These are phyloP conservation scores for Spathaspora sp. DNA, from an alignment of 805 yeast genomes.

Conservation along the genomic window DNA sequence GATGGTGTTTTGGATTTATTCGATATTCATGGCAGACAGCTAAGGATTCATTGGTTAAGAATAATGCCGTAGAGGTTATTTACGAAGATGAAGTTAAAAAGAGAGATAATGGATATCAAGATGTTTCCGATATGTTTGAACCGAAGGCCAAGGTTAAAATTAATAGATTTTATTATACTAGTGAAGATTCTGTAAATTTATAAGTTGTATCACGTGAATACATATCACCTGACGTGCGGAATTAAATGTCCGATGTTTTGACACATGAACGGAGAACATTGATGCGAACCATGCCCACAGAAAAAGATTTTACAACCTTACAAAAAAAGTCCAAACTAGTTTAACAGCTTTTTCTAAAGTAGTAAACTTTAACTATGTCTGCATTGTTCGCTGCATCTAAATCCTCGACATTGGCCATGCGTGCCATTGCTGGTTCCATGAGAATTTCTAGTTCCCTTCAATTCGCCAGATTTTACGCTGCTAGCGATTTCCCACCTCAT, in stretches of 20 bases:
- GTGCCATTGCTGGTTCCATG: constrained; percentile 14
- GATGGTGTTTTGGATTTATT: constrained; percentile 73
- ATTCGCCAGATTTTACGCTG: constrained; percentile 39
- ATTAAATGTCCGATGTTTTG: background rate
- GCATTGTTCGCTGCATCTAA: constrained; percentile 35
- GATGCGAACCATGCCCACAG: constrained; percentile 11
- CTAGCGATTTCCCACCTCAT: constrained; percentile 68
- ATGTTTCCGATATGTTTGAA: constrained; percentile 19
- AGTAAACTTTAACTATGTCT: constrained; percentile 20
- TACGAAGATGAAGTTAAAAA: constrained; percentile 53
- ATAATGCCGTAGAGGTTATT: constrained; percentile 50
- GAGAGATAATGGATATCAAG: constrained; percentile 27
- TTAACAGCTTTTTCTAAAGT: background rate
- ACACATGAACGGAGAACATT: constrained; percentile 15
- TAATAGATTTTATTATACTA: constrained; percentile 7
- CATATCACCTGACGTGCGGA: background rate
- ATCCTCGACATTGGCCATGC: constrained; percentile 15
- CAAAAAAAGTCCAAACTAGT: background rate
- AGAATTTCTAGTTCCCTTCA: constrained; percentile 17
- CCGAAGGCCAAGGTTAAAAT: constrained; percentile 3
- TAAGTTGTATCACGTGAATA: background rate
- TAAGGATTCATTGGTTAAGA: constrained; percentile 59
- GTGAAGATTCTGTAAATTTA: background rate
- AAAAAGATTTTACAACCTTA: background rate
- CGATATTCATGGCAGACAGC: constrained; percentile 96